These are phyloP conservation scores for Dictyophora rubrovolvata DNA, from an alignment of 768 basidiomycete genomes.

Conservation along the genomic window DNA sequence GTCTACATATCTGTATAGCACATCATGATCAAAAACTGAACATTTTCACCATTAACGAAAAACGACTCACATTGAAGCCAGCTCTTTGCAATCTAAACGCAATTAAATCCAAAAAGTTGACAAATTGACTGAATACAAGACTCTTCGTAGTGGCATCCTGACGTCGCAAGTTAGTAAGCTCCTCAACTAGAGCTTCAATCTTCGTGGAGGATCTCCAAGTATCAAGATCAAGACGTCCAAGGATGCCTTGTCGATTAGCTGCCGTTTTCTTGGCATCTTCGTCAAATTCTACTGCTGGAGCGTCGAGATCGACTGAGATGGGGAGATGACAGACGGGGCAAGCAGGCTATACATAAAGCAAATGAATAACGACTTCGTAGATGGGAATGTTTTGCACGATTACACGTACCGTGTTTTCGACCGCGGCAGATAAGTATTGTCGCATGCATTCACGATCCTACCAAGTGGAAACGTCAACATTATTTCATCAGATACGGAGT, in stretches of 20 bases:
- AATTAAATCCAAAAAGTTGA: slow-evolving; percentile 87
- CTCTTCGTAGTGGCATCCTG: slow-evolving; percentile 91
- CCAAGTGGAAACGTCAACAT: background rate
- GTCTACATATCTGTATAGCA: slow-evolving; percentile 63
- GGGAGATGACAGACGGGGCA: slow-evolving; percentile 93
- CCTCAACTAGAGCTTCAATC: slow-evolving; percentile 93
- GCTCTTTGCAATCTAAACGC: slow-evolving; percentile 86
- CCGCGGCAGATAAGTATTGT: slow-evolving; percentile 73
- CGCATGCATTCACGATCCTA: slow-evolving; percentile 88
- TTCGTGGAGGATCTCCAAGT: slow-evolving; percentile 95
- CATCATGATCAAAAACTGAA: background rate
- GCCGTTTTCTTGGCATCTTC: slow-evolving; percentile 30
- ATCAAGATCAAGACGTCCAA: slow-evolving; percentile 80
- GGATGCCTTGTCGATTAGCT: slow-evolving; percentile 72
- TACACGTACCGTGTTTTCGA: slow-evolving; percentile 49
- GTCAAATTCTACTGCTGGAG: slow-evolving; percentile 78
- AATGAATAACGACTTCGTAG: background rate
- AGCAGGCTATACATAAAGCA: slow-evolving; percentile 45
- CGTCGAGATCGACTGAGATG: slow-evolving; percentile 92
- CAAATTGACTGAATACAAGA: slow-evolving; percentile 94
- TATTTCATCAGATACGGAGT: background rate
- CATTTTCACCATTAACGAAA: background rate
- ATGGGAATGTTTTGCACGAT: background rate
- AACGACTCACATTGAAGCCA: slow-evolving; percentile 66
- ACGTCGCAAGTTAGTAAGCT: slow-evolving; percentile 71